A percentile compares a stretch with the other conserved stretches of the same genome.
Conservation (phyloP, 2,329 filamentous ascomycete species). For the Paecilomyces niveus region DNA sequence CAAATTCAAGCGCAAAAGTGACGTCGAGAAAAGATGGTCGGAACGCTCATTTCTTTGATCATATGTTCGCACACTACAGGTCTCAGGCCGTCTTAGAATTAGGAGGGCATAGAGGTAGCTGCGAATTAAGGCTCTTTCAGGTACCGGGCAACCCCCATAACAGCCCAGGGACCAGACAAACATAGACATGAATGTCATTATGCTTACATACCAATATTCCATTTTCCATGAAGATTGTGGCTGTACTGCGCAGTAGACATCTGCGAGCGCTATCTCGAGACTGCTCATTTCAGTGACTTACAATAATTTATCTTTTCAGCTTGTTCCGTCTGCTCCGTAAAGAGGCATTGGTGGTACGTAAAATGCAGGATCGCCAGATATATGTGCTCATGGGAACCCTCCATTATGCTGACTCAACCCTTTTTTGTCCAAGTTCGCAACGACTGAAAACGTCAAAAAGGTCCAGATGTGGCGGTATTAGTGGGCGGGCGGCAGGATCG, state of each 20-base stretch:
- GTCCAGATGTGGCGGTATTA: neutral
- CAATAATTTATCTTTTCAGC: too few relatives aligned
- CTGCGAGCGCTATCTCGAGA: neutral
- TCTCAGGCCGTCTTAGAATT: neutral
- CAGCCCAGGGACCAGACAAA: neutral
- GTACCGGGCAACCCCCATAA: neutral
- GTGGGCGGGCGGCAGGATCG: neutral
- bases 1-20: neutral
- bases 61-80: neutral
- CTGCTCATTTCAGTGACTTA: neutral
- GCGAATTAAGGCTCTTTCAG: neutral
- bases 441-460: neutral
- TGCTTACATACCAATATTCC: too few relatives aligned
- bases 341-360: neutral
- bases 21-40: neutral
- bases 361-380: neutral
- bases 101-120: neutral
- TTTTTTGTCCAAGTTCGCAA: neutral
- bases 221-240: too few relatives aligned
- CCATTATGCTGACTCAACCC: neutral
- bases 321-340: neutral
- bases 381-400: neutral
- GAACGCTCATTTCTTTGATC: neutral
- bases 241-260: too few relatives aligned
- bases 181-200: neutral